phyloP scores from a whole-genome alignment of 768 basidiomycete species.

The Sistotremastrum suecicum region DNA sequence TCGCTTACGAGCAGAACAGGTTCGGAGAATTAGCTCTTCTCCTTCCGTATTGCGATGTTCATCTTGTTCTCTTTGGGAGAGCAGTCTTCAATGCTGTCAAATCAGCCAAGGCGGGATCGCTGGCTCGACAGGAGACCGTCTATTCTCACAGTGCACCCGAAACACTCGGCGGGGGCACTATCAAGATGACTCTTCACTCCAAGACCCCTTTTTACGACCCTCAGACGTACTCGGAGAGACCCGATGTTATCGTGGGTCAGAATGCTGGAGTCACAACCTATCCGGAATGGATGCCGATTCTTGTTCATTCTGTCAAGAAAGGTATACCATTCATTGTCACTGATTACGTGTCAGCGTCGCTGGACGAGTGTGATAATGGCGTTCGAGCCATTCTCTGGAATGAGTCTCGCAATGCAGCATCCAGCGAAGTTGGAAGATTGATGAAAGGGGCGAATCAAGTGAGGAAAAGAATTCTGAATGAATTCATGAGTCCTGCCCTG shows the following conservation, averaged over 20 bases:
- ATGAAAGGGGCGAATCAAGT: no score
- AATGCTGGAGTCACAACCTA: conserved; percentile 27
- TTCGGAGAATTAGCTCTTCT: conserved; percentile 33
- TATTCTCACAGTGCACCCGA: conserved; percentile 23
- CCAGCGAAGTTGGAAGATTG: no score
- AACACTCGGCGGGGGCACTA: conserved; percentile 22
- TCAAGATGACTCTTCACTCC: conserved; percentile 24
- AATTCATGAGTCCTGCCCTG: no score
- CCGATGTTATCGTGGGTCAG: conserved; percentile 29
- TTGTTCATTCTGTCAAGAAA: conserved; percentile 1
- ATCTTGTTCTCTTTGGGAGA: conserved; percentile 26
- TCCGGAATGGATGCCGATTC: conserved; percentile 17
- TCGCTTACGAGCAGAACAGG: conserved; percentile 11
- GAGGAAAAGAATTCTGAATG: no score
- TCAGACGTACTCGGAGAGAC: conserved; percentile 10
- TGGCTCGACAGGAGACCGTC: conserved; percentile 15
- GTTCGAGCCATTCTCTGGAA: no score
- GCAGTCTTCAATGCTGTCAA: conserved; percentile 18
- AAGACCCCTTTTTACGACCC: conserved; percentile 15
- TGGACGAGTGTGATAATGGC: not conserved
- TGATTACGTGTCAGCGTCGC: conserved; percentile 3
- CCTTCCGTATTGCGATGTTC: conserved; percentile 30
- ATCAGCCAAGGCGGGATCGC: conserved; percentile 16
- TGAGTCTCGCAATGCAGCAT: no score
- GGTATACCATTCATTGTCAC: conserved; percentile 5